Evolutionary conservation across 2,329 filamentous ascomycete genomes (phyloP), one percentile per base, ranked within the genome.

Genomic region (Chaetothyriales sp.): DNA sequence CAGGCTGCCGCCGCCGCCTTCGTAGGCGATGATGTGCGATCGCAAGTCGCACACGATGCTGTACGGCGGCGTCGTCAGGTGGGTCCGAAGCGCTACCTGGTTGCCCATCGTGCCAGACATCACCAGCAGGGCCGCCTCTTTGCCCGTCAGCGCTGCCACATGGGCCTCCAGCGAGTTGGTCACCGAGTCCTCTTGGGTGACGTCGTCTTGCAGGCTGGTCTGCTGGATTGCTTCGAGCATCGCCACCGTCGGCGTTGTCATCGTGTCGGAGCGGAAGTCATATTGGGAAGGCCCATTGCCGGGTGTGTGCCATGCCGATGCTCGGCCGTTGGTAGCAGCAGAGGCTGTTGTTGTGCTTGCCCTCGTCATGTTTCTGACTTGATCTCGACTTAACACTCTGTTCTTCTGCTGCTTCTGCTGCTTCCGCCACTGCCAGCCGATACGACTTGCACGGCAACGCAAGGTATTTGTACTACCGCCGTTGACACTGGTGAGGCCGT

Each of bases 71-170:
- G 86, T 83, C 0, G 73, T 76, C 12, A 95, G 74, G 53, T 92
- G 83, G 1, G 84, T 76, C 42, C 89, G 80, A 43, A 95, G 74
- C 0, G 84, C 82, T 18, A 95, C 73, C 65, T 95, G 88, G 68
- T 95, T 95, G 43, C 87, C 88, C 88, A 95, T 95, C 3, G 89
- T 95, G 2, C 90, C 90, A 0, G 86, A 92, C 53, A 93, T 74
- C 50, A 95, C 86, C 49, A 95, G 81, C 3, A 95, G 73, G 0
- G 78, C 84, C 6, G 79, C 80, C 61, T 88, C 82, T 60, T 93
- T 88, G 58, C 79, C 79, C 0, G 86, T 78, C 2, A 93, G 74
- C 28, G 75, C 64, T 18, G 87, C 86, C 44, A 93, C 75, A 64
- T 84, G 81, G 45, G 74, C 68, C 65, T 95, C 85, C 43, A 96